phyloP scores from a whole-genome alignment of 192 early-diverging fungal genomes.

The Coemansia javaensis region DNA sequence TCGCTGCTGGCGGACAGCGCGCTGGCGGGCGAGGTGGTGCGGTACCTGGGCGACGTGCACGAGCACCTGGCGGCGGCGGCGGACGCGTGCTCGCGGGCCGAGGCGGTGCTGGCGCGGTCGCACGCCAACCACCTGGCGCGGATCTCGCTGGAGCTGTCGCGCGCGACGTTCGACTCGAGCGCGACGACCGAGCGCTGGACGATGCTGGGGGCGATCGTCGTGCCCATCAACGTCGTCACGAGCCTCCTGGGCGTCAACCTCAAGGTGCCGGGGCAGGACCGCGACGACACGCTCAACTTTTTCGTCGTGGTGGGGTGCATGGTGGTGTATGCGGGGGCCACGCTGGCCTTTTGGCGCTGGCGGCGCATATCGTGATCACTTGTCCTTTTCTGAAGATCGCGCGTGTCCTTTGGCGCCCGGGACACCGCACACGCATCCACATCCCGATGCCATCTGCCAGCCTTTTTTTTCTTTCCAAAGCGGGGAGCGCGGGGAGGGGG shows the following conservation, averaged over 20 bases:
- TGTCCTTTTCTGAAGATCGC: not conserved
- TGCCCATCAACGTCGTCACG: conserved; percentile 49
- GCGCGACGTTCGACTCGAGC: conserved; percentile 38
- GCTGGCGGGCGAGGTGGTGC: conserved; percentile 33
- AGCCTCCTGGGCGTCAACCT: conserved; percentile 70
- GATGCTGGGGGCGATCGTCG: conserved; percentile 46
- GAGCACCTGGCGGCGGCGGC: conserved; percentile 32
- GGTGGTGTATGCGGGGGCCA: conserved; percentile 28
- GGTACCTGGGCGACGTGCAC: conserved; percentile 49
- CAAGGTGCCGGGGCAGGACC: conserved; percentile 62
- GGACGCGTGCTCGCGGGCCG: conserved; percentile 41
- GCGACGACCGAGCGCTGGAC: conserved; percentile 46
- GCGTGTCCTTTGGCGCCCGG: not conserved
- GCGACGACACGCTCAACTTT: conserved; percentile 51
- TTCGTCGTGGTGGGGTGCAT: conserved; percentile 45
- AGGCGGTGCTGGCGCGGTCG: conserved; percentile 62
- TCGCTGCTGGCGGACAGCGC: not conserved
- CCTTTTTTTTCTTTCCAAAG: too few species aligned
- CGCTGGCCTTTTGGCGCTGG: conserved; percentile 49
- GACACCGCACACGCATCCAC: not conserved
- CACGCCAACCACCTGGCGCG: conserved; percentile 73
- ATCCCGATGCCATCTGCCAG: too few species aligned
- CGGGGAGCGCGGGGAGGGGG: too few species aligned
- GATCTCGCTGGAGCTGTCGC: conserved; percentile 67
- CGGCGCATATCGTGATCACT: conserved; percentile 8